Percentiles rank a stretch among this genome's conserved stretches.
These are phyloP conservation scores for Diaporthe aspalathi DNA, from an alignment of 2,329 filamentous ascomycete species.

Conservation along the genomic window DNA sequence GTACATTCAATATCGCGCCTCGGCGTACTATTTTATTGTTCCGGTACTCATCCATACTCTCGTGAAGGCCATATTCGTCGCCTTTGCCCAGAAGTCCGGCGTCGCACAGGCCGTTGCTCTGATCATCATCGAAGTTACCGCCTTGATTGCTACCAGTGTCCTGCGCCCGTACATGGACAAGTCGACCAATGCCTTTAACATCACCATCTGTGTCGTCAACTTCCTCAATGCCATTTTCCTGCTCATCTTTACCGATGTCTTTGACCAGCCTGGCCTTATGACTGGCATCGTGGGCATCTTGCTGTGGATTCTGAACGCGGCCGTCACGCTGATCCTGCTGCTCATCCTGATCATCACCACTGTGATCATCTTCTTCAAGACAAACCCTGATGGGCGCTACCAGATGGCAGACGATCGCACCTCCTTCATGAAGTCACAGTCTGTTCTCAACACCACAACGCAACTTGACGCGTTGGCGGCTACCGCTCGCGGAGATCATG, in stretches of 20 bases:
- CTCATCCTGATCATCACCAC: slow-evolving; percentile 79
- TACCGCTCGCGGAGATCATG: slow-evolving; percentile 82
- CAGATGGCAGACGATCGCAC: slow-evolving; percentile 91
- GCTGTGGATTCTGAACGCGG: slow-evolving; percentile 84
- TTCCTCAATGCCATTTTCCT: slow-evolving; percentile 86
- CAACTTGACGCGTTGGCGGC: slow-evolving; percentile 86
- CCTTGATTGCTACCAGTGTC: slow-evolving; percentile 78
- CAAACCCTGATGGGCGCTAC: slow-evolving; percentile 88
- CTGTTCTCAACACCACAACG: slow-evolving; percentile 75
- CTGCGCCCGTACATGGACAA: slow-evolving; percentile 95
- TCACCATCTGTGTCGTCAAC: slow-evolving; percentile 83
- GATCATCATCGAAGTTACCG: slow-evolving; percentile 78
- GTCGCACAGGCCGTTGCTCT: slow-evolving; percentile 80
- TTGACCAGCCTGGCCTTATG: slow-evolving; percentile 81
- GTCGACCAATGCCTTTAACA: slow-evolving; percentile 92
- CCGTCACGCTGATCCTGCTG: slow-evolving; percentile 80
- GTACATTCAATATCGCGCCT: slow-evolving; percentile 89
- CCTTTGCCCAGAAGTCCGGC: slow-evolving; percentile 74
- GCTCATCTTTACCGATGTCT: slow-evolving; percentile 83
- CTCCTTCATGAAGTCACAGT: slow-evolving; percentile 91
- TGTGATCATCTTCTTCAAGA: slow-evolving; percentile 76
- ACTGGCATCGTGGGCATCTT: slow-evolving; percentile 86
- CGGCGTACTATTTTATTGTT: slow-evolving; percentile 88
- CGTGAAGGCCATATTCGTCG: slow-evolving; percentile 85
- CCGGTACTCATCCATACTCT: slow-evolving; percentile 78